Base-by-base conservation (phyloP, 495 filamentous ascomycete genomes). In the Amorphotheca resinae region DNA sequence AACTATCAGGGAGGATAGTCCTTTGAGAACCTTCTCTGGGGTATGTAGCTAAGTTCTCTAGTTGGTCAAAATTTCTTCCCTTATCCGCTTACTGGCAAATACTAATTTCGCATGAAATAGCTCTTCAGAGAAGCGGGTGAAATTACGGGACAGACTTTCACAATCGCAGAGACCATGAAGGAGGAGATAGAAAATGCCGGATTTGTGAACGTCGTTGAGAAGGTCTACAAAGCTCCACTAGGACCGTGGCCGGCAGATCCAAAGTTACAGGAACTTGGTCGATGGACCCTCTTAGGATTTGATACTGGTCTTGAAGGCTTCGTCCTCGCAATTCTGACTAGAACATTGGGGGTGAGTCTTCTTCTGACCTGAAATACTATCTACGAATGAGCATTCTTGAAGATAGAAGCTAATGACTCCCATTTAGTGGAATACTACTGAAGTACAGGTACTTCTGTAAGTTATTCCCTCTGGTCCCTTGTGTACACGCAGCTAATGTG, bases 181-280 rank as follows among this genome's bases (percentile, higher is more conserved):
- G 53, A 62, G n/a, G 39, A 51, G 1, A 54, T 63, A 23, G 38
- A 56, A 23, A 45, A 46, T 6, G 62, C 63, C 0, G 65, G 63
- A 2, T 65, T 65, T 25, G 45, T 49, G 0, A 55, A 61, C 34
- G 48, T 64, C 11, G 36, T 52, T 30, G 48, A 59, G 40, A 28
- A 38, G 3, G 22, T 33, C 3, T 51, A 46, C 44, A 53, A 61
- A 50, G 45, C 58, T 9, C 64, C 65, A 6, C 41, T 65, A 30
- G 64, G 65, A 8, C 60, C 61, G 5, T 73, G 70, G 70, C 48
- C 64, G 4, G 51, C 49, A 16, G 63, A 74, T 41, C 53, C 46
- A 16, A 56, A 58, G 20, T 33, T 70, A 33, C 66, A 65, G 42
- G 61, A 71, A 42, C 54, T 72, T 16, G 69, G 69, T 0, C 39